Evolutionary conservation across 202 grass and related monocot species (phyloP).

Genomic region (Panicum hallii): DNA sequence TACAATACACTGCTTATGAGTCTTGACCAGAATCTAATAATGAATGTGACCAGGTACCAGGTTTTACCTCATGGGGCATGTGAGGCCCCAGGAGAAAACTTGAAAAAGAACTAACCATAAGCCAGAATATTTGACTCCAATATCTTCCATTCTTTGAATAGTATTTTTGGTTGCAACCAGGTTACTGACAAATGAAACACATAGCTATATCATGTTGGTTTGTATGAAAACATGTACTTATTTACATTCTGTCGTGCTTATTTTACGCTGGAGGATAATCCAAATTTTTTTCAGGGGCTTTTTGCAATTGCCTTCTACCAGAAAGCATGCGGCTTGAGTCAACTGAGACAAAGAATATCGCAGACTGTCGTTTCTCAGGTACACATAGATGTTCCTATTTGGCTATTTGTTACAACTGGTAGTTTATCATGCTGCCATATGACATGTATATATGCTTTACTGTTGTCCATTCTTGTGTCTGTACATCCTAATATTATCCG

Average conservation of each 20-base stretch:
- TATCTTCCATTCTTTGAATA: conserved; percentile 4
- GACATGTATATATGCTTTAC: neutral
- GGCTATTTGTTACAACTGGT: neutral
- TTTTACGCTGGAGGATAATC: conserved; percentile 26
- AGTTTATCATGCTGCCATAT: conserved; percentile 1
- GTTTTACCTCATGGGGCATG: neutral
- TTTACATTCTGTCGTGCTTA: neutral
- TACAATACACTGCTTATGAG: neutral
- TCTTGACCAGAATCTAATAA: neutral
- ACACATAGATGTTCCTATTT: conserved; percentile 3
- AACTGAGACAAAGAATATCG: conserved; percentile 73
- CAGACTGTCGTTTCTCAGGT: conserved; percentile 81
- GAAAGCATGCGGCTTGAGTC: conserved; percentile 85
- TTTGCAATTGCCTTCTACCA: conserved; percentile 98
- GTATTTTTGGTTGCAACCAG: conserved; percentile 11
- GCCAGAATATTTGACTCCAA: neutral
- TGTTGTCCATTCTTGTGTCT: neutral
- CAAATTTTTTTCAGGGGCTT: conserved; percentile 66
- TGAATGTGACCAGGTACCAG: neutral
- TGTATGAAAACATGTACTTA: conserved; percentile 17
- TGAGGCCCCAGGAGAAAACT: neutral
- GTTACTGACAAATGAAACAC: conserved; percentile 22
- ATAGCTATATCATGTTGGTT: neutral
- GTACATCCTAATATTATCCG: neutral
- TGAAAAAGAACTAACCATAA: conserved; percentile 6